Percentiles rank a stretch among this genome's conserved stretches.
Conservation (phyloP, 495 filamentous ascomycete genomes). For the Neurospora sp. region DNA sequence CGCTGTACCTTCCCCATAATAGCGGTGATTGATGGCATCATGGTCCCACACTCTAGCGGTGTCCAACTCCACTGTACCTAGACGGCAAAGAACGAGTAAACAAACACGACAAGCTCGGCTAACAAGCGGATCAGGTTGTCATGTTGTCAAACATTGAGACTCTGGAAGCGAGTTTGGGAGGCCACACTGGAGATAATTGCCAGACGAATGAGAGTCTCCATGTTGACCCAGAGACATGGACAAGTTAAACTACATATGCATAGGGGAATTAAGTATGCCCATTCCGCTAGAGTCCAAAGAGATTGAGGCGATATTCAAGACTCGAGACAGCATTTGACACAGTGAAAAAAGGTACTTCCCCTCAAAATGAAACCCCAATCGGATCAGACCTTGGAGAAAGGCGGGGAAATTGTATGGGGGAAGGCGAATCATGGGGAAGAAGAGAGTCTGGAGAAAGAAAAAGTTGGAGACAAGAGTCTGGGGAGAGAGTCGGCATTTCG, state of each 20-base stretch:
- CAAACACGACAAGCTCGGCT: not conserved
- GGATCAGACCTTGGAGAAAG: not conserved
- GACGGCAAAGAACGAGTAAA: not conserved
- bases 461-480: not conserved
- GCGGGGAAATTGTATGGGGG: not conserved
- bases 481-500: not conserved
- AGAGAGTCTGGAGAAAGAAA: not conserved
- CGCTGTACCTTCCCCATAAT: not conserved
- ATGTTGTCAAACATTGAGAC: not conserved
- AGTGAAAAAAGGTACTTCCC: not conserved
- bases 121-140: not conserved
- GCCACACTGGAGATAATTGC: not conserved
- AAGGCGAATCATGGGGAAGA: not conserved
- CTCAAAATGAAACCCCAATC: not conserved
- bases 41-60: not conserved
- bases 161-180: not conserved
- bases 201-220: not conserved
- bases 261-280: not conserved
- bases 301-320: not conserved
- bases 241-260: not conserved
- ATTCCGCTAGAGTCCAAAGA: not conserved
- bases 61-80: not conserved
- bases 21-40: not conserved
- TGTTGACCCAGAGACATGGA: not conserved
- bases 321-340: not conserved